Conservation (phyloP, 768 basidiomycete genomes). For the Royoungia palumana region DNA sequence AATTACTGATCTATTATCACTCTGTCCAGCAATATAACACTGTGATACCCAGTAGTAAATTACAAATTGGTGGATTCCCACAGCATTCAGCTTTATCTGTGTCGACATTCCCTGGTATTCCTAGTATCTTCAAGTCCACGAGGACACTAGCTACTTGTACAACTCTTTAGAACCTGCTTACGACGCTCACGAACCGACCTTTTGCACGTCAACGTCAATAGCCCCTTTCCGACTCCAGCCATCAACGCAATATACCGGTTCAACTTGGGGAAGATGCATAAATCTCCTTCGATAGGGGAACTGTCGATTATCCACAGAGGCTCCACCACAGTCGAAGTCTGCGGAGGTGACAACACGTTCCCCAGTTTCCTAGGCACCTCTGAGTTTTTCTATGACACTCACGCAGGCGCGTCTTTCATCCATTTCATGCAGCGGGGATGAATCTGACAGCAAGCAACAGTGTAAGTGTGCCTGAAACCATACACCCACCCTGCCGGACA, state of each 20-base stretch:
- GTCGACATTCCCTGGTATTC: neutral
- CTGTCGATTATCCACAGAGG: conserved; percentile 41
- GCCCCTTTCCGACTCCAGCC: neutral
- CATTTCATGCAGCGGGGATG: conserved; percentile 1
- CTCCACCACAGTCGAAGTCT: conserved; percentile 63
- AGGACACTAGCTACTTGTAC: neutral
- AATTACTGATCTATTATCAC: neutral
- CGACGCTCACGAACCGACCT: neutral
- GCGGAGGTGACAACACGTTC: conserved; percentile 48
- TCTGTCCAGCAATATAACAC: conserved; percentile 5
- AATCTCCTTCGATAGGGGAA: conserved; percentile 19
- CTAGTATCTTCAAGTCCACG: neutral
- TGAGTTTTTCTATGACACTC: conserved; percentile 65
- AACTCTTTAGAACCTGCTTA: neutral
- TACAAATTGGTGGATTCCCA: conserved; percentile 3
- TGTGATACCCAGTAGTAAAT: neutral
- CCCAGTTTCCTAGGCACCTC: conserved; percentile 50
- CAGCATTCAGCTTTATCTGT: neutral
- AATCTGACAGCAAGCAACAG: conserved; percentile 12
- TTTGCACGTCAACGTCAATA: conserved; percentile 7
- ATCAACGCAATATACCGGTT: neutral
- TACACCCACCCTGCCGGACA: neutral
- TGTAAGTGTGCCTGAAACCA: conserved; percentile 23
- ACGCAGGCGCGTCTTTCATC: conserved; percentile 52
- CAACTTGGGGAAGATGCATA: neutral